These are phyloP conservation scores for Phytophthora melonis DNA, from an alignment of 352 stramenopile genomes.

Conservation along the genomic window DNA sequence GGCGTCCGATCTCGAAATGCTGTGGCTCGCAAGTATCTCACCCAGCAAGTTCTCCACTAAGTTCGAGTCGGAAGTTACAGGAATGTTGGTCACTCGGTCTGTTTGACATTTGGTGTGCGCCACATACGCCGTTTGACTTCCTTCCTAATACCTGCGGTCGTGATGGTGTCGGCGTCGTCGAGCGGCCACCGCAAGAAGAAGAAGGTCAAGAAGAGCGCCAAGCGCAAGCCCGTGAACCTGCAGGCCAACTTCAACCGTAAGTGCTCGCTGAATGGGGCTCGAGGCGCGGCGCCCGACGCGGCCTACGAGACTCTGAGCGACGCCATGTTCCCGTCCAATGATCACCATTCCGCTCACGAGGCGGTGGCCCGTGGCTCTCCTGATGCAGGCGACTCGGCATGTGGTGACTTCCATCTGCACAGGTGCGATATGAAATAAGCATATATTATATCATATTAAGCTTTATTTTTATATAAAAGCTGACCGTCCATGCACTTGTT, in stretches of 20 bases:
- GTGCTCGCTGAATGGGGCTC: conserved; percentile 45
- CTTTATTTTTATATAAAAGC: neutral
- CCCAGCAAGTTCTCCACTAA: conserved; percentile 10
- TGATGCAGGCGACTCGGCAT: conserved; percentile 65
- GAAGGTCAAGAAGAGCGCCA: conserved; percentile 75
- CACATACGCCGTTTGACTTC: conserved; percentile 5
- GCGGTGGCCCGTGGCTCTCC: conserved; percentile 34
- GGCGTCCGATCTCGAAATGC: conserved; percentile 27
- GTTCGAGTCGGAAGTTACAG: no score
- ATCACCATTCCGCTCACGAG: conserved; percentile 42
- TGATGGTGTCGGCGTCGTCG: conserved; percentile 72
- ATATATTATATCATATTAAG: conserved; percentile 4
- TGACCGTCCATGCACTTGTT: neutral
- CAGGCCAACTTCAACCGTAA: conserved; percentile 89
- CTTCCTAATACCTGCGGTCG: neutral
- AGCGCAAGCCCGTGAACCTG: conserved; percentile 87
- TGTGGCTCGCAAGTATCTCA: conserved; percentile 28
- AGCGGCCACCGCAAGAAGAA: conserved; percentile 67
- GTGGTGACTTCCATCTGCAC: conserved; percentile 88
- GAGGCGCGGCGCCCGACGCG: conserved; percentile 1
- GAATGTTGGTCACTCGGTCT: no score
- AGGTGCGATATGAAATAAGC: conserved; percentile 48
- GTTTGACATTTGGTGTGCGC: no score
- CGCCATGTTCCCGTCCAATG: conserved; percentile 87
- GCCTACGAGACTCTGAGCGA: conserved; percentile 51